A percentile compares a stretch with the other conserved stretches of the same genome.
These are phyloP conservation scores for Acacia crassicarpa DNA, from an alignment of 306 rosid species.

Conservation along the genomic window DNA sequence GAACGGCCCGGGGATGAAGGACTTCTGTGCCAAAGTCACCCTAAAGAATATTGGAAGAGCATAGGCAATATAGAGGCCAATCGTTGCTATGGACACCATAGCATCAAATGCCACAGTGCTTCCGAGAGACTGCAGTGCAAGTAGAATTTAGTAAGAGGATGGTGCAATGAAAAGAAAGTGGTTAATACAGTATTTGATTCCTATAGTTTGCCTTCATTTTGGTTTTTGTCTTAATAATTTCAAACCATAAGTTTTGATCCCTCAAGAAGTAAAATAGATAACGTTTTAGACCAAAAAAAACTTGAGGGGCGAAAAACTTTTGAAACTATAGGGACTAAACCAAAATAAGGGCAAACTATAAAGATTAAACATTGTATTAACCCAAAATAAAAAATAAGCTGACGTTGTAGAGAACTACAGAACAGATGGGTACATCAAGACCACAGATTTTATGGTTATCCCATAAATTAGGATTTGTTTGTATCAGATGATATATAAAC, in stretches of 20 bases:
- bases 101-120: slow-evolving; percentile 93
- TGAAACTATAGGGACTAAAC: no score
- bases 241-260: no score
- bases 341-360: no score
- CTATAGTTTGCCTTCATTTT: no score
- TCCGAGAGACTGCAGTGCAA: slow-evolving; percentile 84
- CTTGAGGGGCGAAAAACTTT: no score
- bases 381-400: not conserved
- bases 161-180: not conserved
- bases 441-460: not conserved
- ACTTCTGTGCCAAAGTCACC: slow-evolving; percentile 77
- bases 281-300: no score
- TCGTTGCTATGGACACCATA: slow-evolving; percentile 92
- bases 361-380: no score
- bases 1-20: slow-evolving; percentile 77
- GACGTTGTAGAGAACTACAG: not conserved
- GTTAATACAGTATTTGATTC: no score
- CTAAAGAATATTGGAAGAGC: slow-evolving; percentile 88
- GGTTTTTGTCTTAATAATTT: no score
- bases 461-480: not conserved
- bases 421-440: not conserved
- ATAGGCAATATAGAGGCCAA: slow-evolving; percentile 91
- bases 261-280: no score
- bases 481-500: not conserved
- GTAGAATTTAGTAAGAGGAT: slow-evolving; percentile 23